phyloP scores from a whole-genome alignment of 768 basidiomycete species.

The Leccinum sublutescens region DNA sequence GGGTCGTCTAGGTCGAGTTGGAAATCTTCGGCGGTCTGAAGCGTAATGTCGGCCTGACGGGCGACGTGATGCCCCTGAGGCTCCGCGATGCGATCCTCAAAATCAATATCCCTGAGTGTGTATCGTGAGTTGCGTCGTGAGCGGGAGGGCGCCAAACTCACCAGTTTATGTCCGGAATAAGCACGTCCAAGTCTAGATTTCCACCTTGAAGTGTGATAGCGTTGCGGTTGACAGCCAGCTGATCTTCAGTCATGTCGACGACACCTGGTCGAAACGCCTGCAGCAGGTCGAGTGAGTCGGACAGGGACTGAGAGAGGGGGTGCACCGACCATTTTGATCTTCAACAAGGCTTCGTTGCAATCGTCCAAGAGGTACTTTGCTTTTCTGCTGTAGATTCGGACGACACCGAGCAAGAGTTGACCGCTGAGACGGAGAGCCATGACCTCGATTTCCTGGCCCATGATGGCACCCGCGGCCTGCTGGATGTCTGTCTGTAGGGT shows the following conservation, averaged over 20 bases:
- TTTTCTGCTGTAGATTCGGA: constrained; percentile 96
- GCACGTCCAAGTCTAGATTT: constrained; percentile 75
- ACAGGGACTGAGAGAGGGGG: background rate
- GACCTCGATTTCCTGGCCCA: constrained; percentile 87
- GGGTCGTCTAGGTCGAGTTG: constrained; percentile 58
- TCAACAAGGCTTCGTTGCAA: constrained; percentile 92
- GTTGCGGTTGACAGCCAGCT: constrained; percentile 81
- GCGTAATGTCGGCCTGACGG: constrained; percentile 84
- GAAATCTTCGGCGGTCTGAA: constrained; percentile 73
- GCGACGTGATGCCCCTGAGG: constrained; percentile 80
- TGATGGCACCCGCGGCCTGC: constrained; percentile 93
- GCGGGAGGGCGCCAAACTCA: constrained; percentile 29
- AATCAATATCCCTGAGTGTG: constrained; percentile 68
- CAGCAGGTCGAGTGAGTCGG: constrained; percentile 1
- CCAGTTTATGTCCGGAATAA: constrained; percentile 82
- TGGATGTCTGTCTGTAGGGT: constrained; percentile 94
- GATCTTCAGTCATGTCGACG: constrained; percentile 96
- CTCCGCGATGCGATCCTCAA: constrained; percentile 60
- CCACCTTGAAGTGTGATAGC: constrained; percentile 84
- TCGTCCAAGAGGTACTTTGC: constrained; percentile 97
- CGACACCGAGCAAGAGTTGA: constrained; percentile 93
- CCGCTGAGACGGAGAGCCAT: constrained; percentile 98
- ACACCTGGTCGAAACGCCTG: constrained; percentile 93
- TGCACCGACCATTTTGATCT: constrained; percentile 83
- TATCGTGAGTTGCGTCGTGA: constrained; percentile 10